Conservation (phyloP, 2,329 filamentous ascomycete genomes). For the Alternaria ventricosa region DNA sequence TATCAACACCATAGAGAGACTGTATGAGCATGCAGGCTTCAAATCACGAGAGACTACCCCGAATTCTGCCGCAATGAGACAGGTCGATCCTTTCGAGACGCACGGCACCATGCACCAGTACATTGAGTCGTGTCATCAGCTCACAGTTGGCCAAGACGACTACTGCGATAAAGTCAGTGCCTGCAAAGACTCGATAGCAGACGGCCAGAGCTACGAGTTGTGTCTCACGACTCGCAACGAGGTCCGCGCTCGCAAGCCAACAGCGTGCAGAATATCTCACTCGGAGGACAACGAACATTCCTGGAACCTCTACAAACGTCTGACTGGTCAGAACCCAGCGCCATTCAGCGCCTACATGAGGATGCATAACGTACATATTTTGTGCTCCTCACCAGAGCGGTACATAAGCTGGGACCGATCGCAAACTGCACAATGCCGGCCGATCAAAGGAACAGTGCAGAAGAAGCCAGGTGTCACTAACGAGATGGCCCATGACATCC, state of each 20-base stretch:
- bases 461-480: conserved; percentile 73
- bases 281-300: conserved; percentile 42
- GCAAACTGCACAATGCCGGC: conserved; percentile 78
- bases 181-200: conserved; percentile 75
- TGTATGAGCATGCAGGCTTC: conserved; percentile 37
- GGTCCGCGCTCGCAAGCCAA: conserved; percentile 53
- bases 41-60: conserved; percentile 42
- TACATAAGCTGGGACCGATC: conserved; percentile 74
- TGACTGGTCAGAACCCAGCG: conserved; percentile 76
- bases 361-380: conserved; percentile 67
- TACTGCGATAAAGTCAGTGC: conserved; percentile 72
- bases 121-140: conserved; percentile 28
- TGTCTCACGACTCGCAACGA: conserved; percentile 80
- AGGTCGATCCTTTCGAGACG: conserved; percentile 40
- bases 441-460: conserved; percentile 96
- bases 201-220: conserved; percentile 84
- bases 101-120: conserved; percentile 36
- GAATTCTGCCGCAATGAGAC: conserved; percentile 30
- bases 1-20: conserved; percentile 36
- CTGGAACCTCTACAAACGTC: conserved; percentile 75
- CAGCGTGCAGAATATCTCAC: conserved; percentile 36
- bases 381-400: conserved; percentile 87
- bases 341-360: conserved; percentile 85
- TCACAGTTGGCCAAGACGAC: conserved; percentile 17
- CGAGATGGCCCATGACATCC: conserved; percentile 72